Conservation (phyloP, 495 filamentous ascomycete genomes). For the Penicillium fimorum region DNA sequence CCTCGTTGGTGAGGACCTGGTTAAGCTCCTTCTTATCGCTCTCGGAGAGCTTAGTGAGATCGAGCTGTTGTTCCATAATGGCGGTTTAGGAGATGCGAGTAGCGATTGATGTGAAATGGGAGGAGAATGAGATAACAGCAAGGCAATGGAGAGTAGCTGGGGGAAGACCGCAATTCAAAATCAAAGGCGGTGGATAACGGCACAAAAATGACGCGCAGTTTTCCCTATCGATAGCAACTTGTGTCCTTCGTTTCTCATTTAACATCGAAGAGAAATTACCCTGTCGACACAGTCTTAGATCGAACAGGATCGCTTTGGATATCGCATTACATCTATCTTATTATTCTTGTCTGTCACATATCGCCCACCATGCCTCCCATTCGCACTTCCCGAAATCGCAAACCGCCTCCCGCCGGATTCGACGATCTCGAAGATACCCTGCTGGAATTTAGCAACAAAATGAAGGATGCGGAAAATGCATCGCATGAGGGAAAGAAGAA, state of each 20-base stretch:
- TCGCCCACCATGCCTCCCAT: slow-evolving; percentile 74
- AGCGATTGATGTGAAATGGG: slow-evolving; percentile 4
- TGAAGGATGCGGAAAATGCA: slow-evolving; percentile 94
- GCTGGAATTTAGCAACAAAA: slow-evolving; percentile 92
- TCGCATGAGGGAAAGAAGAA: slow-evolving; percentile 75
- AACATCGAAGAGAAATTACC: background rate
- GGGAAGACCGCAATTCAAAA: slow-evolving; percentile 16
- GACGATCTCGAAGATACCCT: slow-evolving; percentile 96
- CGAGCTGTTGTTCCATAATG: slow-evolving; percentile 47
- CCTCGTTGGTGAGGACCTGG: slow-evolving; percentile 74
- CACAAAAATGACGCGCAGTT: slow-evolving; percentile 35
- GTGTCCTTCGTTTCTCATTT: slow-evolving; percentile 1
- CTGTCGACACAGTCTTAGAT: background rate
- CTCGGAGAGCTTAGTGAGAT: slow-evolving; percentile 72
- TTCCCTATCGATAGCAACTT: slow-evolving; percentile 15
- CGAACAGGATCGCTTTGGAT: background rate
- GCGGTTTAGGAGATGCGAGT: background rate
- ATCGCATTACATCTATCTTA: background rate
- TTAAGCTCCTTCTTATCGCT: slow-evolving; percentile 85
- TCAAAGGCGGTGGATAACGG: slow-evolving; percentile 31
- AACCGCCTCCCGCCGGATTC: slow-evolving; percentile 93
- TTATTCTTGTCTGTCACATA: background rate
- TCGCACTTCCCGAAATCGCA: slow-evolving; percentile 71
- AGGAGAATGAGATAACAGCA: background rate
- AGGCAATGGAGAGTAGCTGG: slow-evolving; percentile 6